These are phyloP conservation scores for Raffaelea deltoideospora DNA, from an alignment of 2,329 filamentous ascomycete species.

Conservation along the genomic window DNA sequence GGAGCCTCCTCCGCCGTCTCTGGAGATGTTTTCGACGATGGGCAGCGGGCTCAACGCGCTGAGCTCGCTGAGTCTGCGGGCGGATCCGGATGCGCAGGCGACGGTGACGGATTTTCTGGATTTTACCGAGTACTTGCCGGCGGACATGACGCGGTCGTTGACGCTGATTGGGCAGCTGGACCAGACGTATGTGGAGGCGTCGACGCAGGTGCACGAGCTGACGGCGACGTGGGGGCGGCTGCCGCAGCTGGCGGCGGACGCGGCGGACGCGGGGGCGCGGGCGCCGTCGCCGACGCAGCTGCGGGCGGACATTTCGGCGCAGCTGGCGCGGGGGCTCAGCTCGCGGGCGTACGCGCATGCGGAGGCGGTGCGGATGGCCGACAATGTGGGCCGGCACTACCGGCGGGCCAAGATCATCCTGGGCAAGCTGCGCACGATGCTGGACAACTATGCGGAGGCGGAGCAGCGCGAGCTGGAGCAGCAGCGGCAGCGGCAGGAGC, in stretches of 20 bases:
- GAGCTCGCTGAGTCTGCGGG: constrained; percentile 34
- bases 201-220: constrained; percentile 37
- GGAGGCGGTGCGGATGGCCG: constrained; percentile 47
- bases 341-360: constrained; percentile 44
- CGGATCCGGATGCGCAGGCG: constrained; percentile 52
- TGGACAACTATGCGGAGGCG: constrained; percentile 40
- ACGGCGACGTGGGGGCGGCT: constrained; percentile 42
- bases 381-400: constrained; percentile 48
- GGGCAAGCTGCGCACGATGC: constrained; percentile 43
- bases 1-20: not conserved
- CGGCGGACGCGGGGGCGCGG: no score
- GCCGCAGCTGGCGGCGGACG: constrained; percentile 28
- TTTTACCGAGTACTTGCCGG: constrained; percentile 54
- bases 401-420: constrained; percentile 43
- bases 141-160: constrained; percentile 50
- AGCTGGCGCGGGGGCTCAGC: constrained; percentile 36
- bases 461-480: constrained; percentile 37
- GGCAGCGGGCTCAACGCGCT: constrained; percentile 24
- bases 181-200: constrained; percentile 39
- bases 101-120: constrained; percentile 58
- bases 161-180: constrained; percentile 52
- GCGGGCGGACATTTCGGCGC: constrained; percentile 44
- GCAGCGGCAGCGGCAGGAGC: constrained; percentile 36
- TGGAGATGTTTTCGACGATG: constrained; percentile 8
- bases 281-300: constrained; percentile 34